Percentiles rank a stretch among this genome's conserved stretches.
Conservation (phyloP, 2,329 filamentous ascomycete genomes). For the Talaromyces sp. region DNA sequence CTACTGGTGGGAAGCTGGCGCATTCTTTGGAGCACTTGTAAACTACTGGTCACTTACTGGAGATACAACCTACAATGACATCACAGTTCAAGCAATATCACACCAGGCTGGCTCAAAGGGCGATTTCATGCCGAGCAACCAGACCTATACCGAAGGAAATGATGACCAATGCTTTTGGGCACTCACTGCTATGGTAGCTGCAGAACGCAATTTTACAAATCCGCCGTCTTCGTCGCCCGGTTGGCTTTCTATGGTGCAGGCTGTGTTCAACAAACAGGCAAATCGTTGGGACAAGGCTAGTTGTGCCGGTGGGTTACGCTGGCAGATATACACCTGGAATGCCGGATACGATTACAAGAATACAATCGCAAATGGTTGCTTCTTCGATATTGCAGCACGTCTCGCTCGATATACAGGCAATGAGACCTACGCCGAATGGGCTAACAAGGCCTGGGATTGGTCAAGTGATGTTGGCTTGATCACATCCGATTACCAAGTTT, state of each 20-base stretch:
- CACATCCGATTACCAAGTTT: constrained; percentile 49
- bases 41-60: constrained; percentile 30
- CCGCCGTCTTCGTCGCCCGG: constrained; percentile 54
- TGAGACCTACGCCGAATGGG: constrained; percentile 44
- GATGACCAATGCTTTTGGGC: constrained; percentile 22
- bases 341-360: constrained; percentile 56
- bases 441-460: constrained; percentile 38
- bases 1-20: constrained; percentile 44
- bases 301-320: constrained; percentile 74
- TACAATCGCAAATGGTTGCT: constrained; percentile 57
- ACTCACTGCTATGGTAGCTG: constrained; percentile 24
- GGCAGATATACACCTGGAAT: constrained; percentile 72
- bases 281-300: constrained; percentile 65
- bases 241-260: constrained; percentile 74
- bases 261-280: constrained; percentile 76
- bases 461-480: constrained; percentile 48
- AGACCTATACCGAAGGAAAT: constrained; percentile 16
- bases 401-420: constrained; percentile 45
- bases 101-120: constrained; percentile 15
- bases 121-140: constrained; percentile 18
- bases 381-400: constrained; percentile 54
- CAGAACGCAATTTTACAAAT: constrained; percentile 31
- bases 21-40: constrained; percentile 38
- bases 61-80: constrained; percentile 13
- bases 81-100: constrained; percentile 12